Base-by-base conservation (phyloP, 169 alveolate species). In the Cryptosporidium meleagridis region DNA sequence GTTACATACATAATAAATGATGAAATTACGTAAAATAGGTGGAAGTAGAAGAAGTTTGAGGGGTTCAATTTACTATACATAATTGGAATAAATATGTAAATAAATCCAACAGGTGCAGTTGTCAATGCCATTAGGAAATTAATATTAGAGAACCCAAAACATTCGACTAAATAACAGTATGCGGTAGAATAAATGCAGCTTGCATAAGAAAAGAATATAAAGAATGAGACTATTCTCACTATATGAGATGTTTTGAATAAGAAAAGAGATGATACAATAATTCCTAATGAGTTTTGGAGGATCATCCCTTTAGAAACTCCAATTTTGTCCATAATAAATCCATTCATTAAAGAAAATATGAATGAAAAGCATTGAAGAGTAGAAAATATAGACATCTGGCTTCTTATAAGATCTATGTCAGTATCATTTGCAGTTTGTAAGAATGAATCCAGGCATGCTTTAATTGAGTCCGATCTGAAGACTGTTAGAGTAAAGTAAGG, bases 51-150 rank as follows among this genome's bases (percentile, higher is more conserved):
- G 67, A 59, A 62, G 21, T 62, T 80, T 41, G 89, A 80, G 1
- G 89, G 75, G 21, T 51, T 37, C 61, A 80, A 39, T 31, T 59
- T 59, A 31, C 89, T 59, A 31, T 80, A 80, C 89, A 80, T 80
- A 14, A 80, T 69, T 62, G 89, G 89, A 59, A 80, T 80, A 41
- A 58, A 26, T 9, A 62, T 62, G 67, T 80, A 80, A 18, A 80
- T 45, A 21, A 80, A 80, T 41, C 89, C 89, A 41, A 59, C 89
- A 9, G 89, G 89, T 1, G 80, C 89, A 26, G 89, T 80, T 45
- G 75, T 80, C 44, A 80, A 44, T 35, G 89, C 89, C 89, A 80
- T 80, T 51, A 80, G 26, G 37, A 80, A 80, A 80, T 80, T 80
- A 45, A 80, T 80, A 62, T 80, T 80, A 2, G 89, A 65, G 51